A percentile compares a stretch with the other conserved stretches of the same genome.
Conservation (phyloP, 192 early-diverging fungal genomes). For the Funneliformis mosseae region DNA sequence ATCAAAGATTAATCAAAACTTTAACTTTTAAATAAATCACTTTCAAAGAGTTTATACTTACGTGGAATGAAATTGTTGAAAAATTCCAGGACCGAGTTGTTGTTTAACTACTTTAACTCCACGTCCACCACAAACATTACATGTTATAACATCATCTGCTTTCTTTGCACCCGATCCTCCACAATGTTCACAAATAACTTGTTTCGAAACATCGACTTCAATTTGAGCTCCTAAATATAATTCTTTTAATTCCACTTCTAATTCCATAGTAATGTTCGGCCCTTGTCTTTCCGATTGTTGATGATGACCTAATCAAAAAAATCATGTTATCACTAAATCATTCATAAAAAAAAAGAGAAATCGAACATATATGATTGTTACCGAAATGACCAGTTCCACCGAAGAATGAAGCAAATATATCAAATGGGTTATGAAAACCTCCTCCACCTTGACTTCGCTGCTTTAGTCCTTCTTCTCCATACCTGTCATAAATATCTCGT, state of each 20-base stretch:
- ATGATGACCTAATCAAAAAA: slow-evolving; percentile 36
- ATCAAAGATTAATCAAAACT: slow-evolving; percentile 20
- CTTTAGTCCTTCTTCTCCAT: slow-evolving; percentile 96
- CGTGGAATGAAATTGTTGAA: slow-evolving; percentile 90
- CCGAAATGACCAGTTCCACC: slow-evolving; percentile 67
- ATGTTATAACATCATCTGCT: slow-evolving; percentile 83
- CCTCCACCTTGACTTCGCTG: slow-evolving; percentile 57
- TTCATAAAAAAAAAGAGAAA: not conserved
- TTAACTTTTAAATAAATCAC: not conserved
- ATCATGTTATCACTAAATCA: slow-evolving; percentile 4
- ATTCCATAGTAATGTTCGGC: slow-evolving; percentile 71
- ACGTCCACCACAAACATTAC: slow-evolving; percentile 74
- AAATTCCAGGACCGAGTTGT: slow-evolving; percentile 89
- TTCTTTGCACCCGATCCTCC: slow-evolving; percentile 88
- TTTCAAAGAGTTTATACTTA: slow-evolving; percentile 30
- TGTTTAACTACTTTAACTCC: slow-evolving; percentile 84
- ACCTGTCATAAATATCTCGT: slow-evolving; percentile 85
- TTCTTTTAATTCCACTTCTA: slow-evolving; percentile 89
- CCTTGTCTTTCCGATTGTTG: slow-evolving; percentile 79
- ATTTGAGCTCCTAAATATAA: slow-evolving; percentile 82
- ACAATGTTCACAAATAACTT: slow-evolving; percentile 91
- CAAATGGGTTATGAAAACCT: slow-evolving; percentile 95
- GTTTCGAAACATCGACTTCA: slow-evolving; percentile 93
- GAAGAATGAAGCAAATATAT: slow-evolving; percentile 95
- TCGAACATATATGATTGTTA: not conserved